Percentiles rank a stretch among this genome's conserved stretches.
These are phyloP conservation scores for Suillus subluteus DNA, from an alignment of 768 basidiomycete species.

Conservation along the genomic window DNA sequence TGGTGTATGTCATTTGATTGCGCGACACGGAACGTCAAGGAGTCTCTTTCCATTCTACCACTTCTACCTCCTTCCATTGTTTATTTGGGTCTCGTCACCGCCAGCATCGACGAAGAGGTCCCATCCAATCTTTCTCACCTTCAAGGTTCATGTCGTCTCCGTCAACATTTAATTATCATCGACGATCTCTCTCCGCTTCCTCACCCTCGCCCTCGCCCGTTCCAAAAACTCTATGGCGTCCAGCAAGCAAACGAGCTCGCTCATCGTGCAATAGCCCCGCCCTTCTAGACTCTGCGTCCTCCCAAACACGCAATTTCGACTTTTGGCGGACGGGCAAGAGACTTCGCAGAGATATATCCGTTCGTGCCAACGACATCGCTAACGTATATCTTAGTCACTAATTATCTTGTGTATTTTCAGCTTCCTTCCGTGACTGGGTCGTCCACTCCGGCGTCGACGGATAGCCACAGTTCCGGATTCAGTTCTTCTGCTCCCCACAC, in stretches of 20 bases:
- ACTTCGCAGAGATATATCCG: conserved; percentile 51
- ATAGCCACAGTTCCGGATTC: conserved; percentile 30
- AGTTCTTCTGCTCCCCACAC: conserved; percentile 33
- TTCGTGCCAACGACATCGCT: conserved; percentile 32
- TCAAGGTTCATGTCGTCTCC: conserved; percentile 38
- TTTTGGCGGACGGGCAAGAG: conserved; percentile 58
- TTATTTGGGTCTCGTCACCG: conserved; percentile 30
- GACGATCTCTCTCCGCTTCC: conserved; percentile 56
- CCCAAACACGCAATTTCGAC: conserved; percentile 57
- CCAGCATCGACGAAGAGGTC: conserved; percentile 12
- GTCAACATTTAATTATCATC: conserved; percentile 43
- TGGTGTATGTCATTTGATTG: conserved; percentile 1
- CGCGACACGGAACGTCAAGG: conserved; percentile 7
- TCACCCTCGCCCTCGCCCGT: conserved; percentile 40
- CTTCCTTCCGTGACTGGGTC: conserved; percentile 25
- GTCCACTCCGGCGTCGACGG: conserved; percentile 34
- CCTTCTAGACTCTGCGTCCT: conserved; percentile 36
- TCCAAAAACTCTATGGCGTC: conserved; percentile 43
- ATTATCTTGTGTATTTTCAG: conserved; percentile 17
- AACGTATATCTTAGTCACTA: conserved; percentile 15
- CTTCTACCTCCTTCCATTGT: neutral
- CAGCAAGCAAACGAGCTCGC: conserved; percentile 53
- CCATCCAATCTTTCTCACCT: conserved; percentile 6
- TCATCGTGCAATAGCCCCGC: conserved; percentile 41
- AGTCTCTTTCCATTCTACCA: conserved; percentile 7